Conservation (phyloP, 106 monocot genomes). For the Dendrobium nobile region DNA sequence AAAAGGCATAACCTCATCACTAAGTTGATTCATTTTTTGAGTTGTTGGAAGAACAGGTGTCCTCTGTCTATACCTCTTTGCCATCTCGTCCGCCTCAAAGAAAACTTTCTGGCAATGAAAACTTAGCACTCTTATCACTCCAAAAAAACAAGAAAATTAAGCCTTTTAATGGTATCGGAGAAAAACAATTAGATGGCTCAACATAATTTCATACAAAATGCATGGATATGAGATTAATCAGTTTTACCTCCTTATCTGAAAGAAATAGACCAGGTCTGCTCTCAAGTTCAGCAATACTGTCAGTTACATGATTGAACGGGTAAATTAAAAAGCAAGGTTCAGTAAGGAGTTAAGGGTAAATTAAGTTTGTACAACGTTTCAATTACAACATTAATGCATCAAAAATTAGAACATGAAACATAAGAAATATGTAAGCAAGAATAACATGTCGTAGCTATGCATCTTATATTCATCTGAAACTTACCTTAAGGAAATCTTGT, state of each 20-base stretch:
- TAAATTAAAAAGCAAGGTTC: background rate
- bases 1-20: conserved; percentile 38
- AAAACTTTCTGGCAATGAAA: conserved; percentile 62
- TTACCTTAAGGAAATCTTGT: conserved; percentile 85
- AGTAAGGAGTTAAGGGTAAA: background rate
- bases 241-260: conserved; percentile 63
- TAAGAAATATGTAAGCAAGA: background rate
- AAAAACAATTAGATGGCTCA: background rate
- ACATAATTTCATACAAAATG: background rate
- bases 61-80: conserved; percentile 47
- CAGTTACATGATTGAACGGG: background rate
- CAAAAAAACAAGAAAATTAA: background rate
- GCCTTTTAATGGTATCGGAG: too few relatives aligned
- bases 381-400: background rate
- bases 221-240: background rate
- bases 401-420: background rate
- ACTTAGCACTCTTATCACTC: background rate
- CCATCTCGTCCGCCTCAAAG: conserved; percentile 84
- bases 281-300: conserved; percentile 90
- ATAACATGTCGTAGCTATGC: background rate
- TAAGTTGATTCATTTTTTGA: conserved; percentile 7
- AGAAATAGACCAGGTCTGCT: conserved; percentile 79
- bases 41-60: conserved; percentile 20
- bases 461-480: background rate
- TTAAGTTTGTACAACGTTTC: background rate